Percentiles rank a stretch among this genome's conserved stretches.
phyloP scores from a whole-genome alignment of 2,329 filamentous ascomycete species.

The Paracorniculantispora psalliotae region DNA sequence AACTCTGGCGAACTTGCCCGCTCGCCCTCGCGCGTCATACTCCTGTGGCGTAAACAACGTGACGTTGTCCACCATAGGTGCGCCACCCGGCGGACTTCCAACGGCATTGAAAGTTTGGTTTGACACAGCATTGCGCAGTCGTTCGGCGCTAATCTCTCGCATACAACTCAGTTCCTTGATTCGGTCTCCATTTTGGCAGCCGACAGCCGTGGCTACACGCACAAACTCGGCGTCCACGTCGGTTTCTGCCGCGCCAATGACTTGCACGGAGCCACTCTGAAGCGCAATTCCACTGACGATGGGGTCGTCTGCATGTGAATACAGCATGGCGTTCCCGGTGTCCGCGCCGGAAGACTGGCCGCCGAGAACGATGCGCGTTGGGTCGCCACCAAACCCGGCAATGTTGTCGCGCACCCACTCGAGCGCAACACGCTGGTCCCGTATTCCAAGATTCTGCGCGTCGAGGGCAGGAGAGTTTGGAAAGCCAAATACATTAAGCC shows the following conservation, averaged over 20 bases:
- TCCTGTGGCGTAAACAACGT: background rate
- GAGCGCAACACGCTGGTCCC: conserved; percentile 16
- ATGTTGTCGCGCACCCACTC: conserved; percentile 17
- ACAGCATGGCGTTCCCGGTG: background rate
- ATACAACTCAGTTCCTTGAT: background rate
- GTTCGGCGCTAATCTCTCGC: background rate
- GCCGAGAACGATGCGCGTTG: conserved; percentile 14
- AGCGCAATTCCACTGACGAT: conserved; percentile 5
- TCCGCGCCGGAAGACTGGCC: conserved; percentile 16
- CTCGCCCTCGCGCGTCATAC: background rate
- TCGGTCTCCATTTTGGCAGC: background rate
- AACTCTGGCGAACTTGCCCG: background rate
- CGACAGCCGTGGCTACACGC: conserved; percentile 1
- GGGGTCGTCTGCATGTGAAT: conserved; percentile 2
- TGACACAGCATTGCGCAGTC: background rate
- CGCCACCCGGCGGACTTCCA: background rate
- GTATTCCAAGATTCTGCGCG: conserved; percentile 11
- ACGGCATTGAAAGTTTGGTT: background rate
- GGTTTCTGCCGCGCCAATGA: background rate
- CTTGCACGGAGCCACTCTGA: conserved; percentile 11
- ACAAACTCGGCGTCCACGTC: conserved; percentile 10
- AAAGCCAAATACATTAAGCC: conserved; percentile 23
- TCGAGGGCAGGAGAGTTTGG: conserved; percentile 21
- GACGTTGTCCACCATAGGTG: background rate
- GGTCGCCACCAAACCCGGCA: conserved; percentile 13